Base-by-base conservation (phyloP, 768 basidiomycete species). In the Leucocoprinus birnbaumii region DNA sequence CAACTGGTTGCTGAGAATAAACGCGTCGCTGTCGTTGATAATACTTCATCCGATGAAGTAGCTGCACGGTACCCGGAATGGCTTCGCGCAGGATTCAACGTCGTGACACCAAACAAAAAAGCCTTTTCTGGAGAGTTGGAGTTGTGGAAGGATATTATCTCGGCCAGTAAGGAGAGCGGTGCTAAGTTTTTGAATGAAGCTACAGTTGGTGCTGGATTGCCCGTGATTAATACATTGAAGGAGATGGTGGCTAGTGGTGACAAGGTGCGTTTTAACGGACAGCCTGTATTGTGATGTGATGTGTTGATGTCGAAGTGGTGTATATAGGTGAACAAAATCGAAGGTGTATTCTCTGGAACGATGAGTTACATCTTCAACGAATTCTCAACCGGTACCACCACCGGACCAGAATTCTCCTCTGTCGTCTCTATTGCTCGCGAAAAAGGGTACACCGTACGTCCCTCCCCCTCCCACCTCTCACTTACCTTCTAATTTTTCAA, bases 281-380 rank as follows among this genome's bases (percentile, higher is more conserved):
- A 16, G 16, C 2, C n/a, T n/a, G n/a, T n/a, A n/a, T n/a, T n/a
- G n/a, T n/a, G n/a, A n/a, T n/a, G n/a, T n/a, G n/a, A n/a, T n/a
- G n/a, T n/a, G n/a, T n/a, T n/a, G n/a, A n/a, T n/a, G n/a, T n/a
- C n/a, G n/a, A n/a, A n/a, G n/a, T n/a, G 7, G 1, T 47, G 31
- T 48, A 6, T 45, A 22, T 57, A 91, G 87, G 75, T 96, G 58
- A 73, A 78, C 63, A 96, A 92, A 77, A 91, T 98, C 60, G 97
- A 99, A 70, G 97, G 97, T 37, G 97, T 98, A 19, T 92, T 99
- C 70, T 94, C 91, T 3, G 97, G 97, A 8, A 99, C 97, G 2
- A 84, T 99, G 79, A 93, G 89, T 67, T 99, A 98, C 75, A 98
- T 99, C 73, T 99, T 99, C 80, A 98, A 98, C 74, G 86, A 94